Base-by-base conservation (phyloP, 164 flowering plant genomes). In the Magnolia officinalis region DNA sequence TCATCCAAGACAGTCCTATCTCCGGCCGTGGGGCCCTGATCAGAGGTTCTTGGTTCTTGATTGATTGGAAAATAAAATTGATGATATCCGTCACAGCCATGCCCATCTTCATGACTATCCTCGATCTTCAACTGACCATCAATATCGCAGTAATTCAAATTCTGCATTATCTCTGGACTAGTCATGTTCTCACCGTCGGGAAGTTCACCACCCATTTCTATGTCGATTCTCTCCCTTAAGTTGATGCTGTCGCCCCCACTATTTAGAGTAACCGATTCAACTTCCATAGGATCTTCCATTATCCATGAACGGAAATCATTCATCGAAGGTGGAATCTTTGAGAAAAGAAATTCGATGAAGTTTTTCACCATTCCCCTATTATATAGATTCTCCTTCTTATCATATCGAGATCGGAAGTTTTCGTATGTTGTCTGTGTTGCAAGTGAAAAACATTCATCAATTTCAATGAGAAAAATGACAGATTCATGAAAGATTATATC, bases 341-440 rank as follows among this genome's bases (percentile, higher is more conserved):
- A 80, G 64, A 90, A 83, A 69, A 91, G 83, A 1, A 82, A 58
- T 71, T 90, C 94, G 75, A 50, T 81, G 24, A 92, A 71, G 80
- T 94, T 96, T 24, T 76, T 70, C 14, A 86, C 1, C n/a, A 81
- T 52, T 75, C 98, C 96, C 59, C 72, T 86, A 70, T 82, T 81
- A 79, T 85, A 88, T 71, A 96, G 97, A 77, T 96, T 96, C 81
- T 88, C 94, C 83, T 87, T 91, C 78, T 88, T 91, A 83, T 92
- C 99, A 88, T 96, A 96, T 74, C 94, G 87, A 78, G 89, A 89
- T 8, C 98, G 88, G 79, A 96, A 96, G 83, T 92, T 96, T 80
- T 96, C 99, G 74, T 96, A 96, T 7, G 99, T 93, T 6, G 99
- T 92, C 99, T 92, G 92, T 58, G 82, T 13, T 24, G 72, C 18